These are phyloP conservation scores for Psilocybe tampanensis DNA, from an alignment of 768 basidiomycete genomes.

Conservation along the genomic window DNA sequence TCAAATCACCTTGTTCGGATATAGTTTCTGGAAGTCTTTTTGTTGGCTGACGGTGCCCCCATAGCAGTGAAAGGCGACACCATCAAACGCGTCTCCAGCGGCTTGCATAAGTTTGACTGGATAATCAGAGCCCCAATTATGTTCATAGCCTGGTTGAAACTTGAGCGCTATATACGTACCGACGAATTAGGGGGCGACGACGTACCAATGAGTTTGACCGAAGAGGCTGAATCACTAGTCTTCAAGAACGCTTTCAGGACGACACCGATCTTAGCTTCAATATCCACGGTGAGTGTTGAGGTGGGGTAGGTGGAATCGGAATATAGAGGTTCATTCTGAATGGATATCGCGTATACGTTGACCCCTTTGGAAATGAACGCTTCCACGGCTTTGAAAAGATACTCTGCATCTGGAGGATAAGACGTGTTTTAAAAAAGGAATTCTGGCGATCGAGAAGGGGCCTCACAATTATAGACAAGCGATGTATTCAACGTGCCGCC, in stretches of 20 bases:
- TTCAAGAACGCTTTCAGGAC: neutral
- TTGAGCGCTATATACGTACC: neutral
- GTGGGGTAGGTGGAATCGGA: slow-evolving; percentile 67
- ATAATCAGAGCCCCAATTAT: slow-evolving; percentile 60
- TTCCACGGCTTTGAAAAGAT: slow-evolving; percentile 38
- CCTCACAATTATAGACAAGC: slow-evolving; percentile 47
- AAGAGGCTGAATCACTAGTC: neutral
- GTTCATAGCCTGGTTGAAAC: neutral
- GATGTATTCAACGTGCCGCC: slow-evolving; percentile 58
- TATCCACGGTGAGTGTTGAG: slow-evolving; percentile 45
- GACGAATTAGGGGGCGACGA: neutral
- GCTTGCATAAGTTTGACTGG: slow-evolving; percentile 64
- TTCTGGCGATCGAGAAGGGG: slow-evolving; percentile 11
- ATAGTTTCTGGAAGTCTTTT: slow-evolving; percentile 52
- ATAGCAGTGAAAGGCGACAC: slow-evolving; percentile 75
- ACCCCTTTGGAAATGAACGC: slow-evolving; percentile 63
- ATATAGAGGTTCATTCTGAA: slow-evolving; percentile 54
- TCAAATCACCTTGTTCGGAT: slow-evolving; percentile 48
- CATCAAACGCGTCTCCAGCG: slow-evolving; percentile 55
- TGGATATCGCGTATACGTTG: slow-evolving; percentile 58
- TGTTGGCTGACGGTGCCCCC: slow-evolving; percentile 52
- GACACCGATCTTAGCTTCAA: slow-evolving; percentile 58
- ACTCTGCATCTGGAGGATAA: neutral
- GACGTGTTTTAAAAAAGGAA: neutral
- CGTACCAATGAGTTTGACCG: neutral